Evolutionary conservation across 495 filamentous ascomycete genomes (phyloP).

Genomic region (Viridothelium virens): DNA sequence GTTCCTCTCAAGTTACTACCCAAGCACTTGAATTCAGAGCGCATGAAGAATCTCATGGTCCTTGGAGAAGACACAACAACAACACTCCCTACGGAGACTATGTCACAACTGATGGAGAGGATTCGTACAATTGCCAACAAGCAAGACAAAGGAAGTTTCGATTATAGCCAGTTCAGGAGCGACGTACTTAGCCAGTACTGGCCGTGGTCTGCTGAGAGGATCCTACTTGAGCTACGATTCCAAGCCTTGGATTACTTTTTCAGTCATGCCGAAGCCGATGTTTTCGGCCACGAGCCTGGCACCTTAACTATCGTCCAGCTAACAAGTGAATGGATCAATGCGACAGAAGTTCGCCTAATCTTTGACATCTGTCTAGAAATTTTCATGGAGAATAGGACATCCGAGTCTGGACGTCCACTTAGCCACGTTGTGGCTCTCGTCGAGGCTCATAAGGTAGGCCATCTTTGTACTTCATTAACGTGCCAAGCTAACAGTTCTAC

Average conservation of each 20-base stretch:
- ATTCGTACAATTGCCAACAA: conserved; percentile 46
- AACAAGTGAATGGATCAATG: conserved; percentile 61
- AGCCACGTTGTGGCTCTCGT: conserved; percentile 47
- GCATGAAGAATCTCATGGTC: conserved; percentile 64
- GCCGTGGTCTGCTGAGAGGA: conserved; percentile 36
- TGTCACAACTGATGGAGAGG: not conserved
- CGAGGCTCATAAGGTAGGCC: conserved; percentile 50
- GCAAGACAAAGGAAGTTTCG: conserved; percentile 42
- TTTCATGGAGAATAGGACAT: conserved; percentile 47
- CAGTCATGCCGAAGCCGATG: conserved; percentile 15
- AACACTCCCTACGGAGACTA: conserved; percentile 55
- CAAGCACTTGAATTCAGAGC: conserved; percentile 51
- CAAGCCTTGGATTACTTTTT: conserved; percentile 42
- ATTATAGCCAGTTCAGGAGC: conserved; percentile 47
- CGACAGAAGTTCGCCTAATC: conserved; percentile 56
- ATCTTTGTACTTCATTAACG: not conserved
- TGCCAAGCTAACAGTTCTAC: not conserved
- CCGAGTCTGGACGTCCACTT: not conserved
- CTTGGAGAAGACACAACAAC: conserved; percentile 41
- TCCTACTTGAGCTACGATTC: conserved; percentile 37
- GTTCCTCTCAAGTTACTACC: conserved; percentile 50
- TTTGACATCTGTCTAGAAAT: conserved; percentile 61
- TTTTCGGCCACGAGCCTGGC: conserved; percentile 39
- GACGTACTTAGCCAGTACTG: conserved; percentile 30
- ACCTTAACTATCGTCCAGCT: conserved; percentile 66